Conservation (phyloP, 306 rosid species). For the Coriaria nepalensis region DNA sequence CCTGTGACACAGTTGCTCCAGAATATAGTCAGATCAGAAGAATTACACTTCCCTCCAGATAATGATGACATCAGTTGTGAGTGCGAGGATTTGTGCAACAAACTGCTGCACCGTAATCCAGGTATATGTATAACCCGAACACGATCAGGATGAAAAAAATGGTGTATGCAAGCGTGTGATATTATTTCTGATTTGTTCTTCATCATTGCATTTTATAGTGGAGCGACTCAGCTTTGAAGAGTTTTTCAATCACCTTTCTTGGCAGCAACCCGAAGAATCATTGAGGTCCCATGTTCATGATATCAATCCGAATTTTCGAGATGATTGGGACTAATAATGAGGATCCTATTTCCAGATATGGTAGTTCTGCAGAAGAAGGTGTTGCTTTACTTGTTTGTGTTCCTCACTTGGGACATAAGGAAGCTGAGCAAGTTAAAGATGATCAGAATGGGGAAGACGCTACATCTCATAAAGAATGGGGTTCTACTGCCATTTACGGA, state of each 20-base stretch:
- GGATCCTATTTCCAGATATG: constrained; percentile 28
- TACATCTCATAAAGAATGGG: no score
- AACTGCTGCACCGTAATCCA: constrained; percentile 88
- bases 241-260: constrained; percentile 73
- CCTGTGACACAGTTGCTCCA: constrained; percentile 72
- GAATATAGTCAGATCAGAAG: constrained; percentile 80
- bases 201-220: constrained; percentile 45
- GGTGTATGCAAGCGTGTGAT: constrained; percentile 9
- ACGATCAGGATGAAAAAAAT: no score
- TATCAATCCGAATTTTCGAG: constrained; percentile 11
- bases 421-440: no score
- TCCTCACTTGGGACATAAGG: no score
- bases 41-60: constrained; percentile 65
- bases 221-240: constrained; percentile 91
- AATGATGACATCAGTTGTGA: constrained; percentile 45
- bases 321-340: constrained; percentile 26
- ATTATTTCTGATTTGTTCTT: constrained; percentile 2
- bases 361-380: constrained; percentile 16
- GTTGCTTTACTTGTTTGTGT: no score
- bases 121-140: constrained; percentile 29
- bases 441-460: no score
- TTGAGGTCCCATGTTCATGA: no score
- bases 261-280: constrained; percentile 35
- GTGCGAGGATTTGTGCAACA: constrained; percentile 87
- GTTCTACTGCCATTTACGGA: no score